Base-by-base conservation (phyloP, 2,329 filamentous ascomycete species). In the Epichloe bromicola region DNA sequence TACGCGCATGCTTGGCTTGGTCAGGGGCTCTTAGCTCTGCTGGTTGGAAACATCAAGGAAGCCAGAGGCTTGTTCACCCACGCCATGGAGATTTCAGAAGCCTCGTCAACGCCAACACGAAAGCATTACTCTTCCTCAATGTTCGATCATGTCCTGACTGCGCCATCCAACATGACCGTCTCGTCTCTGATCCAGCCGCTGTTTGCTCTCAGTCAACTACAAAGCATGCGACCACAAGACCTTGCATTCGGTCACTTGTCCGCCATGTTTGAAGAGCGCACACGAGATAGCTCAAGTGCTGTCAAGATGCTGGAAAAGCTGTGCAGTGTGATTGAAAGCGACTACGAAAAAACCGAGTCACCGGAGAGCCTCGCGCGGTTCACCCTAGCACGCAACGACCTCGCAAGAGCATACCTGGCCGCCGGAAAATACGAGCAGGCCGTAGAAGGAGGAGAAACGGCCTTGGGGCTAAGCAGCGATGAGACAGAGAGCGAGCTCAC, bases 1-100 rank as follows among this genome's bases (percentile, higher is more conserved):
- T 95, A 91, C 62, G 83, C 89, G 0, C 82, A 91, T 61, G 91
- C 90, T 15, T 98, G 93, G 94, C 72, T 97, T 7, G 93, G 93
- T 1, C 91, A 97, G 67, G 91, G 88, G 1, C 76, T 95, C 26
- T 76, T 97, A 49, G 89, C 93, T 4, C 74, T 90, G 15, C 70
- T 91, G 30, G 78, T 80, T 47, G 89, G 87, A 1, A 84, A 95
- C 55, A 59, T 70, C 0, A 81, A 79, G 54, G 89, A 96, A 67
- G 90, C 91, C 1, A 77, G 88, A 20, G 82, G 83, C 11, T 78
- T 97, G 10, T 95, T 96, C 62, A 90, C 87, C 1, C 93, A 98
- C 63, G 91, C 93, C 1, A 93, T 95, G 71, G 90, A 95, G 56
- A 91, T 98, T 46, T 83, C 88, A 0, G 86, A 88, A 54, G 84